phyloP scores from a whole-genome alignment of 306 rosid genomes.

The Lathyrus sativus region DNA sequence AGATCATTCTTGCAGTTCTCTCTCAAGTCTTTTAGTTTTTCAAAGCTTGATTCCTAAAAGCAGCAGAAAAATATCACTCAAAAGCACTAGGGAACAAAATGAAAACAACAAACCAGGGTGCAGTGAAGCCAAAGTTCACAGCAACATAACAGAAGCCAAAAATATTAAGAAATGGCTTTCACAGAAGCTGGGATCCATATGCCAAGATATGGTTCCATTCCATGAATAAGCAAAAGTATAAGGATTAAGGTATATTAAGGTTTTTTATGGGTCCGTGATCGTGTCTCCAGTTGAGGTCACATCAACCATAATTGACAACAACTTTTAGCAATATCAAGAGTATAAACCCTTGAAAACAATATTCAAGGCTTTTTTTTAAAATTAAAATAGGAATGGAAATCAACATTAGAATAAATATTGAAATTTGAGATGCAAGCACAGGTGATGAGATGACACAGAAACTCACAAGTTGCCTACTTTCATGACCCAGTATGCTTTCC shows the following conservation, averaged over 20 bases:
- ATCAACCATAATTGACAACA: background rate
- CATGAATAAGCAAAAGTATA: background rate
- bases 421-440: constrained; percentile 6
- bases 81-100: constrained; percentile 2
- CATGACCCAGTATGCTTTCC: constrained; percentile 66
- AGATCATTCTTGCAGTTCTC: constrained; percentile 79
- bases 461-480: constrained; percentile 78
- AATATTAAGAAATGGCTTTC: background rate
- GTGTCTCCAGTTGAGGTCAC: background rate
- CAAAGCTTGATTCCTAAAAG: constrained; percentile 67
- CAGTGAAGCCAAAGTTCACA: constrained; percentile 8
- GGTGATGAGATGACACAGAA: constrained; percentile 24
- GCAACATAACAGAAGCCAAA: background rate
- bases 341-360: background rate
- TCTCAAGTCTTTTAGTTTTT: constrained; percentile 63
- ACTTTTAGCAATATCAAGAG: background rate
- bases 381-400: constrained; percentile 8
- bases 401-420: background rate
- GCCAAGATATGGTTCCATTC: background rate
- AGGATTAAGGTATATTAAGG: background rate
- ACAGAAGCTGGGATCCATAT: background rate
- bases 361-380: background rate
- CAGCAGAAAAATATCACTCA: constrained; percentile 28
- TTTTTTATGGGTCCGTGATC: background rate
- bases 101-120: constrained; percentile 9